phyloP scores from a whole-genome alignment of 202 grass and related monocot genomes.

The Dendrocalamus latiflorus region DNA sequence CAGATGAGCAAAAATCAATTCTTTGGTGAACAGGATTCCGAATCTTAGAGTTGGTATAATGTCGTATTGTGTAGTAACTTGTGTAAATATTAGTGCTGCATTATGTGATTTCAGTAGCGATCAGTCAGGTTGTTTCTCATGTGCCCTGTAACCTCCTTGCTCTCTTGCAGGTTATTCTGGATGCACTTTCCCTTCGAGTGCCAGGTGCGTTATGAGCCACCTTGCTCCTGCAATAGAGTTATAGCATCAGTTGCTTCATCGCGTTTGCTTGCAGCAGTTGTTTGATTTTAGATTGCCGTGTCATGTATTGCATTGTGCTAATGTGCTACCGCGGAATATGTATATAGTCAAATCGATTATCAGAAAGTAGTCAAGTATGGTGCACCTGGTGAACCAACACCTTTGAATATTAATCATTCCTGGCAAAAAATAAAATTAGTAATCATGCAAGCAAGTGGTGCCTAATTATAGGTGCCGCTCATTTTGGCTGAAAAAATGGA shows the following conservation, averaged over 20 bases:
- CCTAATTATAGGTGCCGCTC: neutral
- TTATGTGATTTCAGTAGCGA: neutral
- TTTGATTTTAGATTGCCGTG: neutral
- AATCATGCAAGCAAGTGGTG: neutral
- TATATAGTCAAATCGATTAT: neutral
- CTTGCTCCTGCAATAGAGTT: neutral
- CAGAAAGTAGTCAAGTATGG: neutral
- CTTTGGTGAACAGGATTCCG: neutral
- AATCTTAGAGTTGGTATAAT: neutral
- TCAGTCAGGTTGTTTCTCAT: neutral
- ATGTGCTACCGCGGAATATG: neutral
- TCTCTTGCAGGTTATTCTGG: constrained; percentile 53
- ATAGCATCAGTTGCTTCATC: neutral
- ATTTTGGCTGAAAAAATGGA: too few relatives aligned
- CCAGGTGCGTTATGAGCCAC: constrained; percentile 40
- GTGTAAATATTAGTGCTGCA: neutral
- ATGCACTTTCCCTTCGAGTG: constrained; percentile 60
- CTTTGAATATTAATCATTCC: neutral
- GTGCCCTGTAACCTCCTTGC: neutral
- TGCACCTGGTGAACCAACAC: neutral
- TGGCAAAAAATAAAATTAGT: neutral
- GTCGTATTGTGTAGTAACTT: neutral
- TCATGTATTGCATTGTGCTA: neutral
- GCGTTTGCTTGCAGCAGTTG: neutral
- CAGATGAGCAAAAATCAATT: neutral